phyloP scores from a whole-genome alignment of 1,284 basidiomycete genomes.

The Cutaneotrichosporon curvatum region DNA sequence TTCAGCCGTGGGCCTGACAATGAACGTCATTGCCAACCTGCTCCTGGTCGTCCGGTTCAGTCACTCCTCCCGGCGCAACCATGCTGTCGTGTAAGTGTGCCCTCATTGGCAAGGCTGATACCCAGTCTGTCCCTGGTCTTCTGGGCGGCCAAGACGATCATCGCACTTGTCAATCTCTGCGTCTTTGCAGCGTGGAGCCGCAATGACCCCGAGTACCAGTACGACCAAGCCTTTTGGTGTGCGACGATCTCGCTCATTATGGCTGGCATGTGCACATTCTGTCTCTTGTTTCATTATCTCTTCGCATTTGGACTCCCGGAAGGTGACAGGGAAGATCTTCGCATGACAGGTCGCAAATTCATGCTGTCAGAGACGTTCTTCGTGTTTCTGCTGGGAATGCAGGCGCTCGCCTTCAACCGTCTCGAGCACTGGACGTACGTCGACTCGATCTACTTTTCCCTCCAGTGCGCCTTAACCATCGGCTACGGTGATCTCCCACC shows the following conservation, averaged over 20 bases:
- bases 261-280: slow-evolving; percentile 28
- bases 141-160: slow-evolving; percentile 47
- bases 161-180: slow-evolving; percentile 46
- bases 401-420: slow-evolving; percentile 35
- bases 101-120: background rate
- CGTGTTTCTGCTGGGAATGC: slow-evolving; percentile 39
- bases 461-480: slow-evolving; percentile 36
- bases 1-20: slow-evolving; percentile 43
- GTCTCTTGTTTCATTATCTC: slow-evolving; percentile 43
- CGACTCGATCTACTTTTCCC: slow-evolving; percentile 32
- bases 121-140: slow-evolving; percentile 37
- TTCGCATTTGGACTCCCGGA: slow-evolving; percentile 29
- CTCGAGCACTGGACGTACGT: slow-evolving; percentile 43
- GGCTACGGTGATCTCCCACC: slow-evolving; percentile 44
- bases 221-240: slow-evolving; percentile 47
- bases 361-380: slow-evolving; percentile 46
- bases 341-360: slow-evolving; percentile 44
- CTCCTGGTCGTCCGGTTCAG: slow-evolving; percentile 47
- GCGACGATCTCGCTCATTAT: slow-evolving; percentile 45
- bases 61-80: slow-evolving; percentile 6
- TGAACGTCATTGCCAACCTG: slow-evolving; percentile 48
- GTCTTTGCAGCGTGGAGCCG: slow-evolving; percentile 28
- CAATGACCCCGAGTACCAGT: slow-evolving; percentile 34
- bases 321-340: slow-evolving; percentile 28
- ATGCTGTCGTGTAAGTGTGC: background rate